Percentiles rank a stretch among this genome's conserved stretches.
These are phyloP conservation scores for Beta macrorhiza DNA, from an alignment of 179 eudicot species.

Conservation along the genomic window DNA sequence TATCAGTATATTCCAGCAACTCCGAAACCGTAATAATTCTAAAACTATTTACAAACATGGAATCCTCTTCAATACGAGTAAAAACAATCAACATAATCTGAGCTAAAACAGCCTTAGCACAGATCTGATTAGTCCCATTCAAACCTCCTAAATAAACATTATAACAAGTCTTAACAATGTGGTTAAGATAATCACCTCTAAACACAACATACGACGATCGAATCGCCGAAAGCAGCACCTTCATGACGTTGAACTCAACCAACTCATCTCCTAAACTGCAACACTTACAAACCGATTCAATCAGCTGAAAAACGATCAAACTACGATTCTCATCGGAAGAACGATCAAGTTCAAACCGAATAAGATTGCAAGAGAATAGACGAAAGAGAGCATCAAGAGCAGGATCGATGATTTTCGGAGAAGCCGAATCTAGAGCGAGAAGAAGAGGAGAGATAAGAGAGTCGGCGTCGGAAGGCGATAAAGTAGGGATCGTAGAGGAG, in stretches of 20 bases:
- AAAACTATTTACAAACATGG: constrained; percentile 38
- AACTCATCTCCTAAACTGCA: constrained; percentile 57
- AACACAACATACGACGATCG: constrained; percentile 55
- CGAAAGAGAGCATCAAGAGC: constrained; percentile 66
- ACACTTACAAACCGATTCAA: constrained; percentile 64
- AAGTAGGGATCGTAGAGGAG: constrained; percentile 43
- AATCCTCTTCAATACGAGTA: constrained; percentile 64
- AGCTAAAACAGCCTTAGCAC: constrained; percentile 87
- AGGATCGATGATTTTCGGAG: constrained; percentile 70
- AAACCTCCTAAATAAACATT: constrained; percentile 79
- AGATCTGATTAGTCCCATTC: constrained; percentile 93
- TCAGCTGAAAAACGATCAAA: constrained; percentile 37
- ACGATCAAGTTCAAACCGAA: constrained; percentile 52
- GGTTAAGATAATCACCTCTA: constrained; percentile 65
- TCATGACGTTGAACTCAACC: constrained; percentile 61
- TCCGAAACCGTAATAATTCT: constrained; percentile 57
- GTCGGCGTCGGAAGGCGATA: constrained; percentile 47
- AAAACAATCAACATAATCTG: constrained; percentile 84
- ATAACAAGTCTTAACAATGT: constrained; percentile 77
- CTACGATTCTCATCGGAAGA: constrained; percentile 3
- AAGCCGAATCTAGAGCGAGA: constrained; percentile 62
- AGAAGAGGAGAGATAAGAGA: constrained; percentile 56
- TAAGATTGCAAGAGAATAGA: constrained; percentile 52
- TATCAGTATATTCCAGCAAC: constrained; percentile 78
- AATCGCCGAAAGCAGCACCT: constrained; percentile 66